These are phyloP conservation scores for Curvularia sp. DNA, from an alignment of 2,329 filamentous ascomycete species.

Conservation along the genomic window DNA sequence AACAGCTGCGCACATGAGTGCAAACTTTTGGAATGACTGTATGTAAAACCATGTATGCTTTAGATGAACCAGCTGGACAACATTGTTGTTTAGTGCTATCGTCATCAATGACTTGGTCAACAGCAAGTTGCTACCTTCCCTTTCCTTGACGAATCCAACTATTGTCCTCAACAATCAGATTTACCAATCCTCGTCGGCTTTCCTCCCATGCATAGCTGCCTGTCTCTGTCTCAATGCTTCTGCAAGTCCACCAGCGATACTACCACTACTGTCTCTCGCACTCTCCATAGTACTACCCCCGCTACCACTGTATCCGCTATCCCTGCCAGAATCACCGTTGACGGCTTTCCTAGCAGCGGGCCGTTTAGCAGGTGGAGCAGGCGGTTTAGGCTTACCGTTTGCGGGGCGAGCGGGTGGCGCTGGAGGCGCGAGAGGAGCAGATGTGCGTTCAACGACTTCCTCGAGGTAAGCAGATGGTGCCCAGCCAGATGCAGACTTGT, in stretches of 20 bases:
- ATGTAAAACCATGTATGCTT: neutral
- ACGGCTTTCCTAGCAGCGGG: slow-evolving; percentile 76
- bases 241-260: slow-evolving; percentile 59
- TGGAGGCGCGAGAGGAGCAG: slow-evolving; percentile 61
- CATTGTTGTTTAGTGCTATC: slow-evolving; percentile 1
- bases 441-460: slow-evolving; percentile 67
- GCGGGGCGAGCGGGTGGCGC: slow-evolving; percentile 65
- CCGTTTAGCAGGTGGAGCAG: slow-evolving; percentile 80
- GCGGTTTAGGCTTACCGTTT: slow-evolving; percentile 73
- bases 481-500: slow-evolving; percentile 82
- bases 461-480: slow-evolving; percentile 93
- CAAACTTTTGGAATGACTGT: neutral
- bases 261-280: slow-evolving; percentile 52
- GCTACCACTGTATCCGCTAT: slow-evolving; percentile 61
- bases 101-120: slow-evolving; percentile 5
- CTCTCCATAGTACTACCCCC: slow-evolving; percentile 49
- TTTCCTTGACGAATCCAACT: neutral
- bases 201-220: slow-evolving; percentile 57
- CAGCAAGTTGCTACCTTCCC: neutral
- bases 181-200: slow-evolving; percentile 49
- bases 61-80: neutral
- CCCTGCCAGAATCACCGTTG: slow-evolving; percentile 67
- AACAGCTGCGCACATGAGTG: neutral
- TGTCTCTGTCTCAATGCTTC: slow-evolving; percentile 59
- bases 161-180: neutral